Evolutionary conservation across 345 rosid genomes (phyloP).

Genomic region (Ceriops decandra): DNA sequence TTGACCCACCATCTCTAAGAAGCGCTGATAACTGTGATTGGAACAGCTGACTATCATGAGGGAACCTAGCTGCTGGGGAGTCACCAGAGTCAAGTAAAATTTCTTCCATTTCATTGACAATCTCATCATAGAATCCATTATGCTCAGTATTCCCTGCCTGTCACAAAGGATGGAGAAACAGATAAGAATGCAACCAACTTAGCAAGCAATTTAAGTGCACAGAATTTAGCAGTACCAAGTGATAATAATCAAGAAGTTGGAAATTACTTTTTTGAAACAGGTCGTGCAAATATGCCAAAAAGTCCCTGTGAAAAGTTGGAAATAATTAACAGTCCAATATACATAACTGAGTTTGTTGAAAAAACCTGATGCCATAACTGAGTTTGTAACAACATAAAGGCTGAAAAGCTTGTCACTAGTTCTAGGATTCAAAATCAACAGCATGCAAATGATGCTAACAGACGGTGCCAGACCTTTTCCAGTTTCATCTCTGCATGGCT

Average conservation of each 20-base stretch:
- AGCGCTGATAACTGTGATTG: constrained; percentile 49
- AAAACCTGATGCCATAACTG: constrained; percentile 1
- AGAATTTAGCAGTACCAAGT: not conserved
- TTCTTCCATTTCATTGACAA: constrained; percentile 97
- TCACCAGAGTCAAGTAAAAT: constrained; percentile 74
- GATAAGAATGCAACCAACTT: constrained; percentile 20
- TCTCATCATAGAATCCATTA: constrained; percentile 64
- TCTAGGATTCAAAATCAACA: not conserved
- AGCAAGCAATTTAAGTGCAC: constrained; percentile 9
- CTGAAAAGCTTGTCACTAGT: not conserved
- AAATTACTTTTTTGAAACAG: not conserved
- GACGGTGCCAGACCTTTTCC: not conserved
- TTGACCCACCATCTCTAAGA: constrained; percentile 67
- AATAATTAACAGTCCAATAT: not conserved
- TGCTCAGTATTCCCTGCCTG: constrained; percentile 49
- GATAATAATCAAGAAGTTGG: not conserved
- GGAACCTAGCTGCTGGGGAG: constrained; percentile 59
- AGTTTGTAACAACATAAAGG: not conserved
- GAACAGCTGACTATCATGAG: constrained; percentile 46
- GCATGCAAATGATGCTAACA: constrained; percentile 1
- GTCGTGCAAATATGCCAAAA: not conserved
- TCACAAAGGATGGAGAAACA: constrained; percentile 6
- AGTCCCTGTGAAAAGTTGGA: not conserved
- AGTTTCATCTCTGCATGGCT: not conserved
- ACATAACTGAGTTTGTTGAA: not conserved